Evolutionary conservation across 768 basidiomycete species (phyloP).

Genomic region (Boletellus emodensis): DNA sequence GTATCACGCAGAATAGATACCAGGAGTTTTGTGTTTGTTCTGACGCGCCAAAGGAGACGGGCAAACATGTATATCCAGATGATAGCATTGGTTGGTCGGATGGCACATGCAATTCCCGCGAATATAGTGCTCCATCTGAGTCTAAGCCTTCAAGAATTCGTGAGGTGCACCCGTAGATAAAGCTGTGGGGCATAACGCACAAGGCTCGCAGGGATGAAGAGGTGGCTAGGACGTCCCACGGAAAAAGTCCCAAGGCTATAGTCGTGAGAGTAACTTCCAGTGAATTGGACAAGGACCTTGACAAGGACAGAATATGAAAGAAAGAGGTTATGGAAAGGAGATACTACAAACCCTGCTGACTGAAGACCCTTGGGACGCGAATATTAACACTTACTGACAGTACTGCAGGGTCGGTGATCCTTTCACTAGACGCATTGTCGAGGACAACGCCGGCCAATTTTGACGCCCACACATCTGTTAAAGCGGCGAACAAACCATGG

Average conservation of each 20-base stretch:
- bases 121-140: conserved; percentile 43
- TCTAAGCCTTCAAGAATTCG: conserved; percentile 31
- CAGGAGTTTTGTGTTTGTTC: conserved; percentile 31
- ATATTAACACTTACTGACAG: conserved; percentile 54
- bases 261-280: conserved; percentile 84
- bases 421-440: conserved; percentile 46
- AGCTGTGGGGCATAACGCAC: conserved; percentile 9
- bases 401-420: conserved; percentile 29
- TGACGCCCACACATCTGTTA: conserved; percentile 74
- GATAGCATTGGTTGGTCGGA: conserved; percentile 86
- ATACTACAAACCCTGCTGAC: conserved; percentile 42
- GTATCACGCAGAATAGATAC: conserved; percentile 38
- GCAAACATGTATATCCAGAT: conserved; percentile 76
- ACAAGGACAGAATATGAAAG: conserved; percentile 80
- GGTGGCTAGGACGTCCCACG: conserved; percentile 50
- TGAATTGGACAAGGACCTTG: conserved; percentile 89
- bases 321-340: conserved; percentile 81
- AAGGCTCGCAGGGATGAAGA: conserved; percentile 18
- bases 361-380: background rate
- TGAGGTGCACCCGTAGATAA: conserved; percentile 20
- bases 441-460: conserved; percentile 55
- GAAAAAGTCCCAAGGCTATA: conserved; percentile 73
- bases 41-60: conserved; percentile 53
- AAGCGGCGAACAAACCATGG: conserved; percentile 71
- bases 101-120: conserved; percentile 72